phyloP scores from a whole-genome alignment of 2,329 filamentous ascomycete species.

The Diaporthe velutina region DNA sequence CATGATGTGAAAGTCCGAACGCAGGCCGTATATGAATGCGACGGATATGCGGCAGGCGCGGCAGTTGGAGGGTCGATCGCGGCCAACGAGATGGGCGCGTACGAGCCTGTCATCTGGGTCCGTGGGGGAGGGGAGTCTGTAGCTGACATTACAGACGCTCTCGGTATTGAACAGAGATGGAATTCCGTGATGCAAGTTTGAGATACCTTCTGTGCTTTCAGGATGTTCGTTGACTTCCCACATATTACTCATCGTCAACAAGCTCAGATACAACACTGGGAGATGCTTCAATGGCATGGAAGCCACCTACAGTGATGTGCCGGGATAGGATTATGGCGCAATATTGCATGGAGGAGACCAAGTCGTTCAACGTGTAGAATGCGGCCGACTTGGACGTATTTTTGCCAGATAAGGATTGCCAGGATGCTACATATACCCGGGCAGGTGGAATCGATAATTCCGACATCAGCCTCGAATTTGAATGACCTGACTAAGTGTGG shows the following conservation, averaged over 20 bases:
- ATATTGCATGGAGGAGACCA: background rate
- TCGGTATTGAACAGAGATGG: conserved; percentile 39
- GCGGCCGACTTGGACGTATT: background rate
- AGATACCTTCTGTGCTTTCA: background rate
- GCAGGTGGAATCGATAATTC: background rate
- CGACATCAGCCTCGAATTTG: background rate
- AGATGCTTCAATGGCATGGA: conserved; percentile 41
- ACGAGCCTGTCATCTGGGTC: conserved; percentile 41
- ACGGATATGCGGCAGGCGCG: conserved; percentile 43
- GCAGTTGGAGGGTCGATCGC: conserved; percentile 43
- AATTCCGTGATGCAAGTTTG: conserved; percentile 38
- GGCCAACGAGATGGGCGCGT: conserved; percentile 40
- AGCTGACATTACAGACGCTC: conserved; percentile 41
- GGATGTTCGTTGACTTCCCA: background rate
- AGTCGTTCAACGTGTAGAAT: background rate
- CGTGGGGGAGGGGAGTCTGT: conserved; percentile 46
- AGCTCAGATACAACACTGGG: conserved; percentile 42
- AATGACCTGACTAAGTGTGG: background rate
- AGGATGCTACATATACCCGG: background rate
- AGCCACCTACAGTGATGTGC: conserved; percentile 39
- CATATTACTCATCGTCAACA: conserved; percentile 37
- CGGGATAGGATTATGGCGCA: conserved; percentile 39
- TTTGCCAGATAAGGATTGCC: background rate
- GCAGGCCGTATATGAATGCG: conserved; percentile 43
- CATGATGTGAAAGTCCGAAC: conserved; percentile 39